These are phyloP conservation scores for Penstemon eatonii DNA, from an alignment of 257 asterid genomes.

Conservation along the genomic window DNA sequence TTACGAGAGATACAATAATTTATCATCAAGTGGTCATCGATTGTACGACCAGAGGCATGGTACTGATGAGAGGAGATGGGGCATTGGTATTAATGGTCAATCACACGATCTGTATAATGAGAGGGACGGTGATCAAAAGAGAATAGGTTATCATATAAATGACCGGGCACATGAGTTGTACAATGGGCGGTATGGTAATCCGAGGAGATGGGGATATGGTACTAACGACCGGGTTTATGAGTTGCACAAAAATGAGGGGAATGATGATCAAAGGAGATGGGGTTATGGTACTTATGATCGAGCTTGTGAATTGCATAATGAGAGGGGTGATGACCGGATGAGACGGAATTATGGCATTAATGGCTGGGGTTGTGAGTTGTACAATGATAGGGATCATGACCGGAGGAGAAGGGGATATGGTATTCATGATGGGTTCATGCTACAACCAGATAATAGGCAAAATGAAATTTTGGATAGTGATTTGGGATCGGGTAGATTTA, in stretches of 20 bases:
- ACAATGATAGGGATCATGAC: slow-evolving; percentile 31
- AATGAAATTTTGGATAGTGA: slow-evolving; percentile 25
- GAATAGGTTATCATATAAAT: too few relatives aligned
- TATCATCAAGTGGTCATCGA: not conserved
- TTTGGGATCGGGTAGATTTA: slow-evolving; percentile 43
- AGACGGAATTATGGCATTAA: not conserved
- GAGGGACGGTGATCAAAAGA: too few relatives aligned
- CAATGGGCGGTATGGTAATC: slow-evolving; percentile 25
- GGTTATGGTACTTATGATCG: slow-evolving; percentile 16
- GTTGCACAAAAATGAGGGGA: slow-evolving; percentile 17
- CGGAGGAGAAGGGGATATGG: slow-evolving; percentile 25
- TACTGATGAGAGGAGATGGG: too few relatives aligned
- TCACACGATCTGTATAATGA: too few relatives aligned
- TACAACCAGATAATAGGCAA: slow-evolving; percentile 25
- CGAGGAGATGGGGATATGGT: slow-evolving; percentile 25
- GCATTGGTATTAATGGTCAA: too few relatives aligned
- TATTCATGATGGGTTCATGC: slow-evolving; percentile 17
- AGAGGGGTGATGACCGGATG: slow-evolving; percentile 13
- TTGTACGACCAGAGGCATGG: too few relatives aligned
- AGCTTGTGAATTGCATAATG: slow-evolving; percentile 1
- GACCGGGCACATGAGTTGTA: slow-evolving; percentile 8
- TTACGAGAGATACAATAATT: slow-evolving; percentile 22
- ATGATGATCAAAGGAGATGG: slow-evolving; percentile 38
- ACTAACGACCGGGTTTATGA: slow-evolving; percentile 26
- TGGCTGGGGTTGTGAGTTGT: slow-evolving; percentile 27